Evolutionary conservation across 805 yeast genomes (phyloP).

Genomic region (Myxozyma nipponensis): DNA sequence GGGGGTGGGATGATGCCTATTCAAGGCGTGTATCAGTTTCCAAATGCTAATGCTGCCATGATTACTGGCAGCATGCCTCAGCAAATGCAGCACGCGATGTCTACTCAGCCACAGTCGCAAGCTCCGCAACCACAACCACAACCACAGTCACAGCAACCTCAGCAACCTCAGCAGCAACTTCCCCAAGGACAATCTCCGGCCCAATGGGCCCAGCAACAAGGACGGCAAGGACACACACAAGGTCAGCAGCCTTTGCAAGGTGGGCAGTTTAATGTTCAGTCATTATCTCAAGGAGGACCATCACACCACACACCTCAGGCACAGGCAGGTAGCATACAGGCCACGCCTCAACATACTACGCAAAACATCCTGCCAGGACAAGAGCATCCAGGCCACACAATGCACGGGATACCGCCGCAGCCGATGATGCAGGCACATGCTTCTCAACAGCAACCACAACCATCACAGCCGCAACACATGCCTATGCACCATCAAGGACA

Average conservation of each 20-base stretch:
- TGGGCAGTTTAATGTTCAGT: background rate
- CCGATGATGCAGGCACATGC: background rate
- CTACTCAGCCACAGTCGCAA: constrained; percentile 8
- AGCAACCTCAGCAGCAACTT: constrained; percentile 1
- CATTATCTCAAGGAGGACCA: constrained; percentile 7
- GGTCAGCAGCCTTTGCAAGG: constrained; percentile 6
- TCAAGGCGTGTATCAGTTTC: constrained; percentile 13
- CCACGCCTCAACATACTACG: constrained; percentile 6
- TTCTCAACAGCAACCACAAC: constrained; percentile 6
- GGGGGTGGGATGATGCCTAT: background rate
- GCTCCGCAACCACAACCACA: constrained; percentile 4
- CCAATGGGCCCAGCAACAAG: background rate
- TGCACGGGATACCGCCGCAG: constrained; percentile 6
- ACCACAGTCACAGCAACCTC: constrained; percentile 8
- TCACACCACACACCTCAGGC: constrained; percentile 13
- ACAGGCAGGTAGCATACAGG: constrained; percentile 14
- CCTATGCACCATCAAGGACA: constrained; percentile 5
- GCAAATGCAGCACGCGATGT: constrained; percentile 1
- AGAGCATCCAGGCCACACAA: constrained; percentile 10
- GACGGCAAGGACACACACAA: constrained; percentile 7
- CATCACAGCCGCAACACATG: background rate
- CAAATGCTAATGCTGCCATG: constrained; percentile 3
- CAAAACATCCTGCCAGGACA: constrained; percentile 12
- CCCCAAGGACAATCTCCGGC: constrained; percentile 11
- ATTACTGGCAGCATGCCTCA: constrained; percentile 11